Evolutionary conservation across 768 basidiomycete genomes (phyloP).

Genomic region (Brasilioporus rufonigricans): DNA sequence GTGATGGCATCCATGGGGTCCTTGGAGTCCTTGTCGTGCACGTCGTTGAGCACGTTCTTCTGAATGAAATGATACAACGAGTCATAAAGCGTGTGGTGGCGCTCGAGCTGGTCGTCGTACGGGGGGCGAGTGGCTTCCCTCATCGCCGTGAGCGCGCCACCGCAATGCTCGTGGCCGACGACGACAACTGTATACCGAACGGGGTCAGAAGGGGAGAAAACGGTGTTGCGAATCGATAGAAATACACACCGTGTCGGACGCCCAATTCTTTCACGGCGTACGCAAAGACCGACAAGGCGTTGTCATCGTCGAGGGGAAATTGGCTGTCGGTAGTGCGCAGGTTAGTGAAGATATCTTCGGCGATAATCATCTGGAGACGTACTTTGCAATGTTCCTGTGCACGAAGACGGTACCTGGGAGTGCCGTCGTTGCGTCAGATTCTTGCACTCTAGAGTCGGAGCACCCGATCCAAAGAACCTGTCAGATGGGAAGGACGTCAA

Average conservation of each 20-base stretch:
- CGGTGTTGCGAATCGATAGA: not conserved
- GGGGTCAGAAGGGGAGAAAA: slow-evolving; percentile 11
- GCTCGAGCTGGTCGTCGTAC: not conserved
- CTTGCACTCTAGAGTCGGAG: slow-evolving; percentile 84
- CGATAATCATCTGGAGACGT: slow-evolving; percentile 19
- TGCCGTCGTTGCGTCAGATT: slow-evolving; percentile 64
- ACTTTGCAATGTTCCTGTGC: slow-evolving; percentile 89
- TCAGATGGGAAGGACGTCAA: not conserved
- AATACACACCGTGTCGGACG: slow-evolving; percentile 66
- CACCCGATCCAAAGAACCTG: slow-evolving; percentile 81
- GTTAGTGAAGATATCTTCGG: not conserved
- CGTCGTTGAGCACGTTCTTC: slow-evolving; percentile 26
- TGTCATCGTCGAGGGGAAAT: slow-evolving; percentile 68
- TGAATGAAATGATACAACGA: slow-evolving; percentile 14
- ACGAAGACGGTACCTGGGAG: slow-evolving; percentile 82
- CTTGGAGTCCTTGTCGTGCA: slow-evolving; percentile 20
- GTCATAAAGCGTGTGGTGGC: slow-evolving; percentile 11
- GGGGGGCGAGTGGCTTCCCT: slow-evolving; percentile 7
- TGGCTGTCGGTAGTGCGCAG: slow-evolving; percentile 44
- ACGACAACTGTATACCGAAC: slow-evolving; percentile 53
- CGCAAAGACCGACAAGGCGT: slow-evolving; percentile 62
- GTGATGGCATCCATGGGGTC: slow-evolving; percentile 48
- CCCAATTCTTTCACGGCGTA: slow-evolving; percentile 69
- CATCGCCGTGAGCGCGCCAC: slow-evolving; percentile 55
- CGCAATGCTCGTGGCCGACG: slow-evolving; percentile 82